Evolutionary conservation across 495 filamentous ascomycete species (phyloP).

Genomic region (Umbilicaria muhlenbergii): DNA sequence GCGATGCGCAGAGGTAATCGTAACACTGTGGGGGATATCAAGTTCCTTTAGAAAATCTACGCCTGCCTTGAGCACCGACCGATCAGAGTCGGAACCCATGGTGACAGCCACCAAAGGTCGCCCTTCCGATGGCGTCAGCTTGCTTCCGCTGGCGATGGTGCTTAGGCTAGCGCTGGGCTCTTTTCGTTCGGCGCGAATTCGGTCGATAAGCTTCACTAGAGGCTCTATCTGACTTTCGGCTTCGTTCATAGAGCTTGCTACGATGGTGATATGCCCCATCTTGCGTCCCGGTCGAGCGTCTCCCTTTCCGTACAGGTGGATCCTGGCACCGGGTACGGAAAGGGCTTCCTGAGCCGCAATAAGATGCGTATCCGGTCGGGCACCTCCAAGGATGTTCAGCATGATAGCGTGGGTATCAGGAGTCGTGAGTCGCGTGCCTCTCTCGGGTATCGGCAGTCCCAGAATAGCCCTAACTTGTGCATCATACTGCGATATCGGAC

Average conservation of each 20-base stretch:
- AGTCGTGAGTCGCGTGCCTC: conserved; percentile 42
- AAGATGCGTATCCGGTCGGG: conserved; percentile 50
- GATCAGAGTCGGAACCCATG: conserved; percentile 93
- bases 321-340: conserved; percentile 39
- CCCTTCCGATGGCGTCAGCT: conserved; percentile 11
- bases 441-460: conserved; percentile 51
- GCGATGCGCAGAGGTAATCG: conserved; percentile 89
- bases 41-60: conserved; percentile 64
- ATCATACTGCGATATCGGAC: conserved; percentile 79
- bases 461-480: conserved; percentile 79
- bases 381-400: conserved; percentile 90
- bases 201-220: conserved; percentile 45
- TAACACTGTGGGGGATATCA: conserved; percentile 54
- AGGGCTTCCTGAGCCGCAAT: conserved; percentile 47
- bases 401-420: conserved; percentile 58
- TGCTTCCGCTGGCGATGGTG: neutral
- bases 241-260: conserved; percentile 49
- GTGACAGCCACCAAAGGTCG: conserved; percentile 63
- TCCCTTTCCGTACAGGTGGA: conserved; percentile 89
- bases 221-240: conserved; percentile 56
- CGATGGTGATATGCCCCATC: conserved; percentile 85
- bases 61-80: conserved; percentile 60
- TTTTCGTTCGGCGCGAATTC: conserved; percentile 45
- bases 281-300: conserved; percentile 74
- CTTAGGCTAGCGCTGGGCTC: conserved; percentile 2